Evolutionary conservation across 2,329 filamentous ascomycete genomes (phyloP), one percentile per base, ranked within the genome.

Genomic region (Sphaceloma murrayae): DNA sequence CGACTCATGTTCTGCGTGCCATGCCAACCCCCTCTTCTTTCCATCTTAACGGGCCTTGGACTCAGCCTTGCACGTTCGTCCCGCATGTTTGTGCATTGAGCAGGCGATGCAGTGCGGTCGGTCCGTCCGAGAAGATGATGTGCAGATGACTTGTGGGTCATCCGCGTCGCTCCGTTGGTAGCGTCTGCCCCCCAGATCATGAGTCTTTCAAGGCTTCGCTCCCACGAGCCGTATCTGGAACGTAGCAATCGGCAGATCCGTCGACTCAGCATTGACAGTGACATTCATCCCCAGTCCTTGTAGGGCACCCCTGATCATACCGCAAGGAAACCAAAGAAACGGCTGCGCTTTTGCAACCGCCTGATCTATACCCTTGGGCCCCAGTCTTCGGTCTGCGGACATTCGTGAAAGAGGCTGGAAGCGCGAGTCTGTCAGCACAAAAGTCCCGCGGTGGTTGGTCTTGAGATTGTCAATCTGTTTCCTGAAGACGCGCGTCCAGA

Each of bases 401-500:
- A 96, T 95, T 38, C 87, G 76, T 26, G 79, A 75, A 53, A 98
- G 81, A 0, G 89, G 88, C 38, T 85, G 81, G 67, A 98, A 98
- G 7, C 81, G 71, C 60, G 87, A 87, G 65, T 98, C 91, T 10
- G 89, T 96, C 43, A 98, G 69, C 32, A 98, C 91, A 63, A 95
- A 98, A 53, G 96, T 87, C 40, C 91, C 91, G 55, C 91, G 73
- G 62, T 98, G 91, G 60, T 98, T 98, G 6, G 91, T 98, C 67
- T 98, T 98, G 34, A 98, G 73, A 61, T 98, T 98, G 65, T 98
- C 91, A 58, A 98, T 85, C 63, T 96, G 93, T 66, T 98, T 98
- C 60, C 85, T 76, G 64, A 95, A 98, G 11, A 95, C 77, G 14
- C 96, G 72, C 24, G 79, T 87, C 91, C 91, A 98, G 33, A 98